Base-by-base conservation (phyloP, 2,329 filamentous ascomycete species). In the Aspergillus fischeri region DNA sequence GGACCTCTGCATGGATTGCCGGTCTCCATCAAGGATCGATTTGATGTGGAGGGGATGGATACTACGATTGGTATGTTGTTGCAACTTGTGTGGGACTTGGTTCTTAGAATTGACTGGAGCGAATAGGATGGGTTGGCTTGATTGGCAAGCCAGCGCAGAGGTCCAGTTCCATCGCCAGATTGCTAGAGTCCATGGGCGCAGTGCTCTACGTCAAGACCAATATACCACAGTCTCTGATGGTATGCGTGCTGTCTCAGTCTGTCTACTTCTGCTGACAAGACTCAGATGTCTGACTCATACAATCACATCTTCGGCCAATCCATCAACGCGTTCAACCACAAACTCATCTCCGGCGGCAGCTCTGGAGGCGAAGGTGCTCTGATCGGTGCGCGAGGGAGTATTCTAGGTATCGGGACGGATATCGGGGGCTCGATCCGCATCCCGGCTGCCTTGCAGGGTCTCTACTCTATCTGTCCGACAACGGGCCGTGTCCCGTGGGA, bases 11-110 rank as follows among this genome's bases (percentile, higher is more conserved):
- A 91, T 69, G 88, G 86, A 69, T 60, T 78, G 14, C 71, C 73
- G 1, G 71, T 80, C 49, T 84, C 86, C 0, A 78, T 91, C 49
- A 91, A 91, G 66, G 88, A 91, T 73, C 86, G 87, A 66, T 87
- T 90, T 76, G 81, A 89, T 57, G 58, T 69, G 8, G 55, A 67
- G 51, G 66, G 65, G 3, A 45, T 62, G 41, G 67, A 70, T 57
- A 66, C 65, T 8, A 68, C 65, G 2, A 57, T 69, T 60, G 66
- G 67, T 69, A 49, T 21, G 64, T 55, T 24, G 11, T 35, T 17
- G 24, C 11, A 21, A 7, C 53, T 11, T 50, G 17, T 17, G 3
- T 10, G 4, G 24, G 24, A 44, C 17, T 11, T 14, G n/a, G 9
- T 28, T 27, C 17, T 38, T 21, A n/a, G 25, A 17, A 42, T 3